Conservation (phyloP, 805 yeast species). For the Saturnispora gosingensis region DNA sequence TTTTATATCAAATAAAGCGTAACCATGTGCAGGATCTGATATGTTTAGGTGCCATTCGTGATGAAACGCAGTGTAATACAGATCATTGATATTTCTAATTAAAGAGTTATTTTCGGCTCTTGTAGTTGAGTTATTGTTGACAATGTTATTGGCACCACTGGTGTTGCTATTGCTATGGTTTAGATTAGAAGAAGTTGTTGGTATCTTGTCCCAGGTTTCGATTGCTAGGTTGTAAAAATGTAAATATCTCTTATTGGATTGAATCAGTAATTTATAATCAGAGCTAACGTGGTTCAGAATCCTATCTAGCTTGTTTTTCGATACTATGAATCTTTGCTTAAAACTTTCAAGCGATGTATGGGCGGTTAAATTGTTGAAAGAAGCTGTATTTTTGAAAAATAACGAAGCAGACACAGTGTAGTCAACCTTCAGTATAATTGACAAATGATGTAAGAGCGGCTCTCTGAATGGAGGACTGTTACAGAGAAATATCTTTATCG, state of each 20-base stretch:
- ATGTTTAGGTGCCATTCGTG: slow-evolving; percentile 72
- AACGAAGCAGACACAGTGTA: slow-evolving; percentile 65
- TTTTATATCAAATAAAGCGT: slow-evolving; percentile 34
- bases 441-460: slow-evolving; percentile 58
- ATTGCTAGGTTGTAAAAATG: slow-evolving; percentile 44
- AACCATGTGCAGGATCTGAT: slow-evolving; percentile 50
- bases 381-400: slow-evolving; percentile 61
- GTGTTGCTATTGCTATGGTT: not conserved
- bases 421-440: slow-evolving; percentile 59
- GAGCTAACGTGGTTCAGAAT: slow-evolving; percentile 53
- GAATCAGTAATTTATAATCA: slow-evolving; percentile 36
- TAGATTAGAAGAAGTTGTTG: slow-evolving; percentile 30
- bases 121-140: slow-evolving; percentile 12
- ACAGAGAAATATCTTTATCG: slow-evolving; percentile 52
- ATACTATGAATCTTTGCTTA: slow-evolving; percentile 50
- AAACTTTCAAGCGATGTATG: slow-evolving; percentile 57
- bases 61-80: slow-evolving; percentile 55
- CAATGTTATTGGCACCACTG: not conserved
- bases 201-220: slow-evolving; percentile 54
- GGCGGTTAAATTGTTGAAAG: slow-evolving; percentile 59
- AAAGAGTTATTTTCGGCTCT: slow-evolving; percentile 33
- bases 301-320: slow-evolving; percentile 51
- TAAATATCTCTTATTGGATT: slow-evolving; percentile 27
- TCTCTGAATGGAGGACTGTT: slow-evolving; percentile 68
- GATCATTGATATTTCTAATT: slow-evolving; percentile 45